Percentiles rank a stretch among this genome's conserved stretches.
phyloP scores from a whole-genome alignment of 2,329 filamentous ascomycete species.

The Colletotrichum australisinense region DNA sequence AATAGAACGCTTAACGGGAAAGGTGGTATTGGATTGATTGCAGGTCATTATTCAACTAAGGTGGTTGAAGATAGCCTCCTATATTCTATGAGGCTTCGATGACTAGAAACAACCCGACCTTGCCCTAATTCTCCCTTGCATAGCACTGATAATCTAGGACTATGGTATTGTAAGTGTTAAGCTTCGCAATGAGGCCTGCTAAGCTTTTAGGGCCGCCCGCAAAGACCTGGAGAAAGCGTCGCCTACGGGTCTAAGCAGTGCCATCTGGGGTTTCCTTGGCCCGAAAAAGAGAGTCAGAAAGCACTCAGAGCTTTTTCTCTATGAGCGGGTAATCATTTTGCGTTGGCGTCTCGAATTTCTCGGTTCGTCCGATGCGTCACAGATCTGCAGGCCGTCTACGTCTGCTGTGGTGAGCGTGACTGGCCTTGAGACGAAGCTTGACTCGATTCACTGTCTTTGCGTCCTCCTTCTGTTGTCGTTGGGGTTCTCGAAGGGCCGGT shows the following conservation, averaged over 20 bases:
- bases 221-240: not conserved
- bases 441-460: not conserved
- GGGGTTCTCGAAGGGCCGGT: not conserved
- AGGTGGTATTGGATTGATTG: not conserved
- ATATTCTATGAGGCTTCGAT: not conserved
- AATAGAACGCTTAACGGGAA: not conserved
- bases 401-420: not conserved
- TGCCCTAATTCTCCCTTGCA: not conserved
- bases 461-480: not conserved
- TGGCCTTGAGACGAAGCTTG: not conserved
- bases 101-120: not conserved
- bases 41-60: not conserved
- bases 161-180: not conserved
- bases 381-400: not conserved
- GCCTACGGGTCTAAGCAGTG: not conserved
- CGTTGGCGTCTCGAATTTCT: not conserved
- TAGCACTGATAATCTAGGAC: not conserved
- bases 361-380: slow-evolving; percentile 15
- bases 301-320: not conserved
- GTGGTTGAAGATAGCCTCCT: not conserved
- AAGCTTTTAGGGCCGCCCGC: not conserved
- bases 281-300: not conserved
- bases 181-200: not conserved
- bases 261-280: not conserved
- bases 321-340: not conserved